Percentiles rank a stretch among this genome's conserved stretches.
Evolutionary conservation across 495 filamentous ascomycete species (phyloP).

Genomic region (Ramalina intermedia): DNA sequence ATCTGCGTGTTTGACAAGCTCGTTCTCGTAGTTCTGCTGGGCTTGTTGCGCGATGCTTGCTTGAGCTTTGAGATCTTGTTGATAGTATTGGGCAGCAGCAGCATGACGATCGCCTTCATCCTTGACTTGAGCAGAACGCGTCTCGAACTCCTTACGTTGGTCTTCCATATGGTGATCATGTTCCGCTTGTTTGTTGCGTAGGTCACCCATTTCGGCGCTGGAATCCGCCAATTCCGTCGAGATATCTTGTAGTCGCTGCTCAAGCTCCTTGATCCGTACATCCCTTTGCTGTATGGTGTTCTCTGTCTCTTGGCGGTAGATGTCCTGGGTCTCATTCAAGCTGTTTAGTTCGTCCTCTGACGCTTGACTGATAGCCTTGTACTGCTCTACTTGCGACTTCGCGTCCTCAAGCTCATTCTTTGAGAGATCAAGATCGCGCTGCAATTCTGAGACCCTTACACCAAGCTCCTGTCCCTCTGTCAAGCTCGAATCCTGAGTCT

Average conservation of each 20-base stretch:
- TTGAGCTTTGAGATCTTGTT: conserved; percentile 83
- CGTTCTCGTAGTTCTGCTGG: conserved; percentile 87
- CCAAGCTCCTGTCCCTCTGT: conserved; percentile 73
- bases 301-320: conserved; percentile 76
- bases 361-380: conserved; percentile 73
- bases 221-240: conserved; percentile 63
- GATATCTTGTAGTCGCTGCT: conserved; percentile 69
- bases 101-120: conserved; percentile 72
- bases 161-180: conserved; percentile 57
- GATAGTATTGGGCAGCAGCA: conserved; percentile 62
- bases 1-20: conserved; percentile 86
- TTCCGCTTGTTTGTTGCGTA: conserved; percentile 67
- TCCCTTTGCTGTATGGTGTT: conserved; percentile 57
- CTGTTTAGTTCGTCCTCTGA: conserved; percentile 80
- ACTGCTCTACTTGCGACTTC: conserved; percentile 67
- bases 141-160: conserved; percentile 58
- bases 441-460: conserved; percentile 69
- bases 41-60: conserved; percentile 84
- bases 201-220: conserved; percentile 60
- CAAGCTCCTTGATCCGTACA: conserved; percentile 57
- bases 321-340: conserved; percentile 66
- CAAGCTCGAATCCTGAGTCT: conserved; percentile 35
- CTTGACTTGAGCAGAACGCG: conserved; percentile 66
- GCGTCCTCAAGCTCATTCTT: conserved; percentile 64
- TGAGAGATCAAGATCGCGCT: conserved; percentile 62